Base-by-base conservation (phyloP, 108 stramenopile genomes). In the Bacterosira constricta region DNA sequence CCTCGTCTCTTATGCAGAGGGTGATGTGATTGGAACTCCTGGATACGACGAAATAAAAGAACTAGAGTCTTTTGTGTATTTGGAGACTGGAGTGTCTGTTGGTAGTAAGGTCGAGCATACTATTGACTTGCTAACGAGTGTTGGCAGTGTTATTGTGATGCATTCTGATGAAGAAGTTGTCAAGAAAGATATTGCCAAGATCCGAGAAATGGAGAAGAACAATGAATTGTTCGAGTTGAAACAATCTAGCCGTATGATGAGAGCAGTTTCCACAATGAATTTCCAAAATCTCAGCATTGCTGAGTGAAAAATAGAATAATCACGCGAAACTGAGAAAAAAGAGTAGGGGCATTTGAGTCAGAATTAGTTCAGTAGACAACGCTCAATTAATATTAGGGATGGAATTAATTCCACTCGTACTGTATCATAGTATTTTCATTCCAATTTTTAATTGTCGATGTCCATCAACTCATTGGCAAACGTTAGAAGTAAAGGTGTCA, bases 61-160 rank as follows among this genome's bases (percentile, higher is more conserved):
- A 15, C 71, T 94, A 8, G 74, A 68, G 21, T 85, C 84, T 17
- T 94, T 86, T 69, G 88, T 94, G 30, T 90, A 85, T 63, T 71
- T 91, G 23, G 93, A 94, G 72, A 88, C 91, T 8, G 89, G 91
- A 13, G 84, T 93, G 18, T 62, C 67, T 30, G 60, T 74, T 21
- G 91, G 91, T 11, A 75, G 81, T 1, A 57, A 76, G 51, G 90
- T 94, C 1, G 90, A 91, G 37, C 88, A 89, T 62, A 94, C 93
- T 0, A 77, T 90, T 12, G 93, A 94, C 70, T 75, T 89, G 15
- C 84, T 91, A 52, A 94, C 90, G 3, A 81, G 88, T 32, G 86
- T 94, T 25, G 93, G 93, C 5, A 91, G 88, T 60, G 90, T 88
- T 12, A 94, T 90, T 62, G 61, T 94, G 38, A 71, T 90, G 79